Base-by-base conservation (phyloP, 139 green algal species). In the Pycnococcus provasolii region DNA sequence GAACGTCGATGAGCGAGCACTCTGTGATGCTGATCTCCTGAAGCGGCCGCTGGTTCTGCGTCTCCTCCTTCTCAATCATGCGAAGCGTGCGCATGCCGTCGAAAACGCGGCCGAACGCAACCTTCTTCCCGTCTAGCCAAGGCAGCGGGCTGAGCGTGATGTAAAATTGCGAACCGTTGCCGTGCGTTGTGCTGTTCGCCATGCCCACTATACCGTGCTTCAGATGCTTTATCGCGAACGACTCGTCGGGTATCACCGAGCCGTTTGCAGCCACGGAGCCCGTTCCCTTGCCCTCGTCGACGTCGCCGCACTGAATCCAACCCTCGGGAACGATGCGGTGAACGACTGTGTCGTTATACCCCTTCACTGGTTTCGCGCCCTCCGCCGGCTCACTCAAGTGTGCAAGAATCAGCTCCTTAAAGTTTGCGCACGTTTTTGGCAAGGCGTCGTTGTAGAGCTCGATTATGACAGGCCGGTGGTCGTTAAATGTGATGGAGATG, bases 151-250 rank as follows among this genome's bases (percentile, higher is more conserved):
- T 45, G 43, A 68, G 13, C 42, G 62, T 68, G n/a, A 68, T n/a
- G 62, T 68, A 68, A 53, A 68, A 68, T 45, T 68, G 62, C 6
- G 64, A 62, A 9, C 26, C 48, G 45, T 68, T 68, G 13, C 44
- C 41, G 62, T 68, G 62, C 8, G 43, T 45, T 5, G 44, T 45
- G 44, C 26, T 40, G n/a, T 52, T 58, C 8, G 42, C 43, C 44
- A 68, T 52, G 42, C 15, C 62, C 11, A 68, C 26, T 7, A 58
- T 58, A 7, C 62, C 62, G 4, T n/a, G 42, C 43, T 15, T 58
- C 5, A 39, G n/a, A 45, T 68, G 62, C 1, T 58, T 58, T 37
- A 58, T 15, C 44, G 45, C 4, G 45, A 68, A 68, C 43, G 62
- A 58, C 45, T 68, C 62, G 45, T 68, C 62, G 4, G 62, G 7